Evolutionary conservation across 495 filamentous ascomycete genomes (phyloP), one percentile per base, ranked within the genome.

Genomic region (Neurospora tetraspora): DNA sequence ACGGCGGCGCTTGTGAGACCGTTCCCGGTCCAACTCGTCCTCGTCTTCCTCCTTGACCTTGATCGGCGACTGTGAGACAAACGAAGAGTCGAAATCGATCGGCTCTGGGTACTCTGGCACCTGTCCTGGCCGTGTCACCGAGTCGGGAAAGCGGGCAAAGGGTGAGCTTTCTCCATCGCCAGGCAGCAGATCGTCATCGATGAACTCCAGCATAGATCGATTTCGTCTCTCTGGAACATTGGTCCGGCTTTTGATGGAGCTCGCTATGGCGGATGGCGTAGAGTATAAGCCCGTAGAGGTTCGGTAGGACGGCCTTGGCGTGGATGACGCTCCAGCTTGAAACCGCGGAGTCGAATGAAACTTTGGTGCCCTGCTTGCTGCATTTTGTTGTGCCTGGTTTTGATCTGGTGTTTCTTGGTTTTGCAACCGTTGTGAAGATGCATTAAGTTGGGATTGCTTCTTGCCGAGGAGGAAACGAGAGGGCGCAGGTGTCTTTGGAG

Each of bases 261-360:
- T 34, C 18, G 77, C 53, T 11, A 76, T 70, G 45, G 73, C 71
- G 14, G 76, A 72, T 9, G 76, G 77, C 11, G 78, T 40, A 31
- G 69, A 73, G 36, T 70, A 69, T 5, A 71, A 69, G 2, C 59
- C 65, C 16, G 71, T 31, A 31, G 69, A 71, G 36, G 73, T 77
- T 14, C 27, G 53, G 27, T 76, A 77, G 34, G 77, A 76, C 6
- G 78, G 71, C 18, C 73, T 76, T 37, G 72, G 77, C 7, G 72
- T 76, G 0, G 79, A 80, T 61, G 53, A 61, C 34, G 53, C 27
- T 9, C 53, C 53, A 23, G 80, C 73, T 8, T 79, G 73, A 23
- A 85, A 86, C 0, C 82, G 81, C 8, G 83, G 82, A 8, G 83
- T 86, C 0, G 80, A 74, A 14, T 80, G 80, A 47, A 86, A 85